Base-by-base conservation (phyloP, 192 early-diverging fungal genomes). In the Umbelopsis isabellina region DNA sequence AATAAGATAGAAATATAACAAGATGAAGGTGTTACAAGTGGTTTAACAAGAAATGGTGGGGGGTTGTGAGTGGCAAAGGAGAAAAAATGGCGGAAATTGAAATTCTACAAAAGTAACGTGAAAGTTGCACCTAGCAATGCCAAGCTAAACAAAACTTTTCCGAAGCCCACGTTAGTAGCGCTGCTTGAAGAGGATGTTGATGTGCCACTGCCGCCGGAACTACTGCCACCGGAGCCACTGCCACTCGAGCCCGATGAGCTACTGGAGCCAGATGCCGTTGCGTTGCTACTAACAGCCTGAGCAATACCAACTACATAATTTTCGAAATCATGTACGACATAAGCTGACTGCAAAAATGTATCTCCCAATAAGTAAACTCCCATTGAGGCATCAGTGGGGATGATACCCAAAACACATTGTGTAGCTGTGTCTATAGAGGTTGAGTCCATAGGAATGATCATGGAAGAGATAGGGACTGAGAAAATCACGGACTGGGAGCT, bases 351-450 rank as follows among this genome's bases (percentile, higher is more conserved):
- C 18, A 78, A 61, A 21, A 80, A 30, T 4, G 73, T 74, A 46
- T 77, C 75, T 27, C 79, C 78, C 2, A 77, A 44, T 15, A 80
- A 66, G 30, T 68, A 79, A 66, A 79, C 70, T n/a, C 68, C 68
- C 4, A 45, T 37, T 10, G 47, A 44, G 7, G 30, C 47, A 35
- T 61, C 30, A 4, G 46, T 47, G 22, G 72, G 75, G 1, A 73
- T 66, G 35, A 78, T 74, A 21, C 78, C 78, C 49, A 71, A 75
- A 25, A 75, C 16, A 67, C 72, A 75, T 2, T 48, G 61, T 7
- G 21, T 45, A 1, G 71, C 61, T 11, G 44, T 64, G 6, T 27
- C n/a, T 8, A 50, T 23, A n/a, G 71, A 50, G 5, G 45, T 33
- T 69, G 67, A 44, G 74, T 75, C 74, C 27, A 80, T 18, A 35